Base-by-base conservation (phyloP, 202 grass and related monocot species). In the Alloteropsis angusta region DNA sequence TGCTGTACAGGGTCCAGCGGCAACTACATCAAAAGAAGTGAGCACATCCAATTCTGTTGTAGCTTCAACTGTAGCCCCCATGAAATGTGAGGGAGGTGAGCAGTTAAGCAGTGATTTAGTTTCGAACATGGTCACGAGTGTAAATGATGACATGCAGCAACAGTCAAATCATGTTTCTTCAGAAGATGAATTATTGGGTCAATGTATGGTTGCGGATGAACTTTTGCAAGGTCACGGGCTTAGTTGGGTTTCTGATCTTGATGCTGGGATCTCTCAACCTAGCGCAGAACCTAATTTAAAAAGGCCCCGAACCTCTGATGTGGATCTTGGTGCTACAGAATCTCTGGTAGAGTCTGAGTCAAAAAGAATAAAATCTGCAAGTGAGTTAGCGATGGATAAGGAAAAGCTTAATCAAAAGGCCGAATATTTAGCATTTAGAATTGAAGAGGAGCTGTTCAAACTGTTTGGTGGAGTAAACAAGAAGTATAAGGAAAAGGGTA, bases 401-500 rank as follows among this genome's bases (percentile, higher is more conserved):
- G 52, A 50, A 57, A 72, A 5, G 38, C 56, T 68, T 48, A 62
- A 77, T 77, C 75, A 75, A 53, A 88, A 89, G 60, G 85, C 86
- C 67, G 88, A 91, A 87, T 72, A 18, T 55, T 87, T 99, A 87
- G 88, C 92, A 71, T 87, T 74, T 79, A 90, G 71, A 85, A 96
- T 99, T 86, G 96, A 99, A 84, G 85, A 89, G 55, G 96, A 96
- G 50, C 73, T 99, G 37, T 99, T 96, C 60, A 86, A 82, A 79
- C 80, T 96, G 45, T 99, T 93, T 84, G 85, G 87, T 60, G 92
- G 96, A 76, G 96, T 99, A 48, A 99, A 93, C 83, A 99, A 99
- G 80, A 99, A 99, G 80, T 99, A 99, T 65, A 99, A 91, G 79
- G 96, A 99, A 85, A 89, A 89, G 73, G 96, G 92, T 57, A 92